Percentiles rank a stretch among this genome's conserved stretches.
phyloP scores from a whole-genome alignment of 23 red algal genomes.

The Cyanidium caldarium region DNA sequence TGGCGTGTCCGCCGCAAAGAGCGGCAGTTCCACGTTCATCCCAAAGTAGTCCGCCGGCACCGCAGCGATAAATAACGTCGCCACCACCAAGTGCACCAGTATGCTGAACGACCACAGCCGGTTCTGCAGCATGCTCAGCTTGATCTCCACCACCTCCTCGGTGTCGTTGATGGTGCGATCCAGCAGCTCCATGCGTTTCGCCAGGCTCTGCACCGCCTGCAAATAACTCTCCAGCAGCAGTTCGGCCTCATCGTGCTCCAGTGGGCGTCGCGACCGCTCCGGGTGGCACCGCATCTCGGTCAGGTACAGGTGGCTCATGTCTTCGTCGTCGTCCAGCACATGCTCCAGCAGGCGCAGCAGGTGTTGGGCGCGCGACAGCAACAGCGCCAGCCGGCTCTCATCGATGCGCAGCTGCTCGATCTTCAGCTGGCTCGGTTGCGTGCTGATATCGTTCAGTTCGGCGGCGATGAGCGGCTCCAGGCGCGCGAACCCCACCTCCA shows the following conservation, averaged over 20 bases:
- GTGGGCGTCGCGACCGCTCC: conserved; percentile 19
- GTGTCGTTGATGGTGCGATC: conserved; percentile 62
- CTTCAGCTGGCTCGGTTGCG: neutral
- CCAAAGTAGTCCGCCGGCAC: neutral
- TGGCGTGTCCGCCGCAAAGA: neutral
- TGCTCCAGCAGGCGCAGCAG: conserved; percentile 36
- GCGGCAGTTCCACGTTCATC: conserved; percentile 1
- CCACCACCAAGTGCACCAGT: neutral
- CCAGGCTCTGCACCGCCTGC: conserved; percentile 56
- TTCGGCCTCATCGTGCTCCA: conserved; percentile 81
- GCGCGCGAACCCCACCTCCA: neutral
- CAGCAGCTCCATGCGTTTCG: conserved; percentile 21
- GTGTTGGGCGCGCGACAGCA: conserved; percentile 26
- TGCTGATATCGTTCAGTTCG: neutral
- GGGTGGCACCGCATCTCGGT: conserved; percentile 49
- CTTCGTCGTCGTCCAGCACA: conserved; percentile 78
- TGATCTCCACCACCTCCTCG: conserved; percentile 66
- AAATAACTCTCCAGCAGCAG: conserved; percentile 63
- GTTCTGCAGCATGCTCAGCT: conserved; percentile 76
- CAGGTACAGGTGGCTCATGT: conserved; percentile 84
- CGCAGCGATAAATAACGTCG: neutral
- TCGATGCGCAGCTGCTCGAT: conserved; percentile 55
- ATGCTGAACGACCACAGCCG: conserved; percentile 21
- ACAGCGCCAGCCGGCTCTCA: conserved; percentile 45
- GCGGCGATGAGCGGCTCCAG: neutral